Evolutionary conservation across 1,139 yeast species (phyloP).

Genomic region (Saccharomyces hybrid): DNA sequence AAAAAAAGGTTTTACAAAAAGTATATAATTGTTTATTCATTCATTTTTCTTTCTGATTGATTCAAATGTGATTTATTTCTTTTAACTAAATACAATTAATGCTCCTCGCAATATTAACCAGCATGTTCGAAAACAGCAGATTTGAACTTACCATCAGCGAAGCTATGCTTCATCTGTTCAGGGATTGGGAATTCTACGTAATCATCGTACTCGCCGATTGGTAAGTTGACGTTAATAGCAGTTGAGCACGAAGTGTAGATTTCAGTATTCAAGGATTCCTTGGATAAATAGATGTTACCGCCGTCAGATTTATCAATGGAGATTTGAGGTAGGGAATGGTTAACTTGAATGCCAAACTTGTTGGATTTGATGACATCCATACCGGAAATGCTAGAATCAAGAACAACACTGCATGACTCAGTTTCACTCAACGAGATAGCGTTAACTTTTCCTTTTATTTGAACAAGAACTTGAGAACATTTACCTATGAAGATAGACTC

Average conservation of each 20-base stretch:
- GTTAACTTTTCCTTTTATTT: slow-evolving; percentile 85
- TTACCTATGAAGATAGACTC: slow-evolving; percentile 87
- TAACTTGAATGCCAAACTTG: slow-evolving; percentile 78
- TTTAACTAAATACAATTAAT: not conserved
- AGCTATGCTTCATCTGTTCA: slow-evolving; percentile 72
- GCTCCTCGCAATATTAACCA: slow-evolving; percentile 33
- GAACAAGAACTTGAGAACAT: slow-evolving; percentile 65
- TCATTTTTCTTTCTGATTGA: not conserved
- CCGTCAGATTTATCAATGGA: slow-evolving; percentile 84
- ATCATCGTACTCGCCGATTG: slow-evolving; percentile 55
- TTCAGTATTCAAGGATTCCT: slow-evolving; percentile 62
- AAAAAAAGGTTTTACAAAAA: not conserved
- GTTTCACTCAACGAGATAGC: slow-evolving; percentile 78
- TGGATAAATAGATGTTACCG: slow-evolving; percentile 72
- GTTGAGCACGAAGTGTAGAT: slow-evolving; percentile 80
- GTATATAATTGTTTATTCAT: not conserved
- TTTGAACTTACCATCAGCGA: slow-evolving; percentile 41
- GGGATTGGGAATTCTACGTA: slow-evolving; percentile 75
- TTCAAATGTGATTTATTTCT: not conserved
- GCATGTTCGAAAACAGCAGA: slow-evolving; percentile 54
- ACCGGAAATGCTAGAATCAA: slow-evolving; percentile 82
- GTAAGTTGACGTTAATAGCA: slow-evolving; percentile 75
- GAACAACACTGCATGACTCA: slow-evolving; percentile 62
- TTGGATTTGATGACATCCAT: slow-evolving; percentile 77
- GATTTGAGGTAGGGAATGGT: slow-evolving; percentile 73